Percentiles rank a stretch among this genome's conserved stretches.
Evolutionary conservation across 2,329 filamentous ascomycete genomes (phyloP).

Genomic region (Alternaria tenuissima): DNA sequence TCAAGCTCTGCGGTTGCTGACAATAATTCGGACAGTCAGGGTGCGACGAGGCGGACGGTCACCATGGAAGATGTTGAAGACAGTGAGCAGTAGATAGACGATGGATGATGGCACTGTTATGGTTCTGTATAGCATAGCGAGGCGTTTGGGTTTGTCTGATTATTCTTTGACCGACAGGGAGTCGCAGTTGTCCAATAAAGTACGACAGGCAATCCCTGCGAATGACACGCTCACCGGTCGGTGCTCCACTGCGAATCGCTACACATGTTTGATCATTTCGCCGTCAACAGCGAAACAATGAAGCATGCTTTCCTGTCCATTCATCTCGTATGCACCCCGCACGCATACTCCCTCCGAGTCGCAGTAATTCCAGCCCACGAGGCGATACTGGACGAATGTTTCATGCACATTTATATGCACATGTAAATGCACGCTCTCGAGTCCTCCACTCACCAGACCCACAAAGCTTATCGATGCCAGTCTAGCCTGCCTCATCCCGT

Average conservation of each 20-base stretch:
- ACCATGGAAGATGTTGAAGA: constrained; percentile 47
- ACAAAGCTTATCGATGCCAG: constrained; percentile 30
- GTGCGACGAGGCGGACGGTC: constrained; percentile 34
- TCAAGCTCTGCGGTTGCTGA: constrained; percentile 42
- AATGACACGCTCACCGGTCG: constrained; percentile 18
- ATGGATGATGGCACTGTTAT: constrained; percentile 10
- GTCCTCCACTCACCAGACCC: constrained; percentile 24
- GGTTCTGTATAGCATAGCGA: constrained; percentile 46
- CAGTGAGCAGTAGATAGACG: constrained; percentile 27
- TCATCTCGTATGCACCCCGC: constrained; percentile 9
- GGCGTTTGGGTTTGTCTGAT: constrained; percentile 38
- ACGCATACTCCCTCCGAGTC: constrained; percentile 1
- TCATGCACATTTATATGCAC: constrained; percentile 31
- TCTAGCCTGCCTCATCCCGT: constrained; percentile 27
- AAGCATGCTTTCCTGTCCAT: constrained; percentile 26
- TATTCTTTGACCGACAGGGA: constrained; percentile 5
- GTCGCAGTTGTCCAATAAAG: constrained; percentile 1
- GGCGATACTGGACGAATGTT: constrained; percentile 21
- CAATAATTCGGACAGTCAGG: constrained; percentile 33
- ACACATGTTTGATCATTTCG: constrained; percentile 2
- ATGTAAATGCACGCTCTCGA: constrained; percentile 16
- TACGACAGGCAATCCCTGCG: constrained; percentile 15
- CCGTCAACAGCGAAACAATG: constrained; percentile 6
- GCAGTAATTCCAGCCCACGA: constrained; percentile 14
- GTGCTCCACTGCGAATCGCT: constrained; percentile 14